phyloP scores from a whole-genome alignment of 2,329 filamentous ascomycete species.

The Anthostomella pinea region DNA sequence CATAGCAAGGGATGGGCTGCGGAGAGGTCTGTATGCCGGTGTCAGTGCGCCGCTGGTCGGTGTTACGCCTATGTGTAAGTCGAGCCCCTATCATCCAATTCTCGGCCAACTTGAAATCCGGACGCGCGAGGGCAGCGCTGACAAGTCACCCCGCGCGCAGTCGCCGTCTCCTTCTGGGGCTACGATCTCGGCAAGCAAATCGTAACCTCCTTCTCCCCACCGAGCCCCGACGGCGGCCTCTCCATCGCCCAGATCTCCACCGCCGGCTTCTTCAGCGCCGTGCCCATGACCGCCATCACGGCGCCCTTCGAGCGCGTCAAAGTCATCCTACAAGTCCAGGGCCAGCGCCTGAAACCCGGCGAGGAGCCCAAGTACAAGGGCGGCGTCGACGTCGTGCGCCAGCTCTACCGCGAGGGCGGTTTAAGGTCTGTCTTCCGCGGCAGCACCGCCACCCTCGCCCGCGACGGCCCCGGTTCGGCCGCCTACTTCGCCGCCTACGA shows the following conservation, averaged over 20 bases:
- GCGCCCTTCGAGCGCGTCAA: constrained; percentile 98
- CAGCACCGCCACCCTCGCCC: constrained; percentile 82
- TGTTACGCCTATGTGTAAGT: constrained; percentile 97
- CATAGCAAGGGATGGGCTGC: constrained; percentile 78
- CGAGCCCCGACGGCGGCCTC: constrained; percentile 66
- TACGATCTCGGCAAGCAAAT: constrained; percentile 94
- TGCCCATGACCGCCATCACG: constrained; percentile 98
- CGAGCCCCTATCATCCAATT: too few species aligned
- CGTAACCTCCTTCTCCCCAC: constrained; percentile 65
- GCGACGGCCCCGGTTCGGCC: constrained; percentile 88
- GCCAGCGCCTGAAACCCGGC: constrained; percentile 78
- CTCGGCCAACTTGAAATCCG: too few species aligned
- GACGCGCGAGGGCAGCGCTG: too few species aligned
- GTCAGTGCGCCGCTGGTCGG: constrained; percentile 92
- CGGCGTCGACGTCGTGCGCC: constrained; percentile 84
- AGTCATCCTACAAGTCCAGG: constrained; percentile 96
- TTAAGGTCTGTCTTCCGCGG: constrained; percentile 91
- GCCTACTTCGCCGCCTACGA: constrained; percentile 98
- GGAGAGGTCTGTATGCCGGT: constrained; percentile 87
- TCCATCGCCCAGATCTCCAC: constrained; percentile 84
- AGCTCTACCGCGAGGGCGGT: constrained; percentile 89
- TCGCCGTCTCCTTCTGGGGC: constrained; percentile 74
- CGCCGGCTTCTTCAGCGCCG: constrained; percentile 95
- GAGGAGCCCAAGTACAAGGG: constrained; percentile 91
- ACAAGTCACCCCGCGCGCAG: constrained; percentile 42